phyloP scores from a whole-genome alignment of 2,329 filamentous ascomycete species.

The Aspergillus puulaauensis region DNA sequence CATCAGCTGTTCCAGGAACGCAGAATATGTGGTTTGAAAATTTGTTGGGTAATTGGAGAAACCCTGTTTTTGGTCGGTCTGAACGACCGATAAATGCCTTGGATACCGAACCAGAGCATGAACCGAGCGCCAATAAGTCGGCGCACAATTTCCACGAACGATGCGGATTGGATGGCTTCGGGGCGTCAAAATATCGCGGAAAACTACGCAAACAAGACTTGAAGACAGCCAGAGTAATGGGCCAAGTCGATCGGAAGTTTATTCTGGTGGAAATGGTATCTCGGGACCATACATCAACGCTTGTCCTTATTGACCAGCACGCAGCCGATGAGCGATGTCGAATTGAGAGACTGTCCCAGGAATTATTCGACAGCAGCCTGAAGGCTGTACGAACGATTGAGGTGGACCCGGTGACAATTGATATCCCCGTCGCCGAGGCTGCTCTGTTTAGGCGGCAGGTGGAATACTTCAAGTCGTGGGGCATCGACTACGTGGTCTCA shows the following conservation, averaged over 20 bases:
- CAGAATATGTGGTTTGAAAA: conserved; percentile 58
- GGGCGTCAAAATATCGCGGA: conserved; percentile 31
- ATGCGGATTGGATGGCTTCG: conserved; percentile 22
- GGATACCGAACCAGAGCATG: conserved; percentile 20
- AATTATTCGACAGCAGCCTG: conserved; percentile 43
- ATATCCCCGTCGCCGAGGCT: conserved; percentile 62
- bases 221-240: conserved; percentile 62
- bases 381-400: conserved; percentile 24
- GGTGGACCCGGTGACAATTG: conserved; percentile 58
- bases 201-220: conserved; percentile 64
- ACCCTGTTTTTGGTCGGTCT: conserved; percentile 67
- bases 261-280: conserved; percentile 64
- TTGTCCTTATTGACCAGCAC: conserved; percentile 88
- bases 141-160: conserved; percentile 22
- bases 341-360: conserved; percentile 69
- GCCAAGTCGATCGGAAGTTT: conserved; percentile 88
- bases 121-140: conserved; percentile 13
- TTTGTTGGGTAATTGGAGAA: conserved; percentile 68
- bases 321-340: conserved; percentile 87
- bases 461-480: conserved; percentile 69
- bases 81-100: conserved; percentile 45
- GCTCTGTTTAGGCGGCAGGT: conserved; percentile 56
- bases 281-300: conserved; percentile 29
- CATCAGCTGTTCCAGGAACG: conserved; percentile 15
- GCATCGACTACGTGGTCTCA: conserved; percentile 62